A percentile compares a stretch with the other conserved stretches of the same genome.
phyloP scores from a whole-genome alignment of 192 early-diverging fungal genomes.

The Gonapodya prolifera region DNA sequence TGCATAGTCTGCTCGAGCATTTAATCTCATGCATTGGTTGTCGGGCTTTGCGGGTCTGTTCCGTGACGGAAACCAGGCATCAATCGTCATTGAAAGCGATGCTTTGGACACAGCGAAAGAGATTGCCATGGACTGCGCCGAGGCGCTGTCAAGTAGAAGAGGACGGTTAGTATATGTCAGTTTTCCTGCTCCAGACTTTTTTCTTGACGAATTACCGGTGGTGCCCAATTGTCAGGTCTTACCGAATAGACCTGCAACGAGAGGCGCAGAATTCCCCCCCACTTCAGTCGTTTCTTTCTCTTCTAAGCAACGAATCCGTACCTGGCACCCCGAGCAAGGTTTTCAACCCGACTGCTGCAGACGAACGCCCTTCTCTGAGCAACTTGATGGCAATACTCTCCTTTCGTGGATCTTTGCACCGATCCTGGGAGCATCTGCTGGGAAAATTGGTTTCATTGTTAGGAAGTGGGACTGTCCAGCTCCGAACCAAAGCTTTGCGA shows the following conservation, averaged over 20 bases:
- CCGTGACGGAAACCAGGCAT: not conserved
- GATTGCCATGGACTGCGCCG: not conserved
- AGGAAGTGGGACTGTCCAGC: not conserved
- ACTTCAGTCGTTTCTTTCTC: not conserved
- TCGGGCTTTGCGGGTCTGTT: not conserved
- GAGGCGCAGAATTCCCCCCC: not conserved
- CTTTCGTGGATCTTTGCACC: not conserved
- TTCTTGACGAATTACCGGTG: not conserved
- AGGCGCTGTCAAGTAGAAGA: not conserved
- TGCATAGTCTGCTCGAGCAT: not conserved
- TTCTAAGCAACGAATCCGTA: not conserved
- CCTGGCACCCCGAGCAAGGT: not conserved
- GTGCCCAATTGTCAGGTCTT: not conserved
- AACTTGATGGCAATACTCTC: not conserved
- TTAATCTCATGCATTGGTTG: not conserved
- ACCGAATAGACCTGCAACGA: not conserved
- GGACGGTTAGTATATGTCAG: not conserved
- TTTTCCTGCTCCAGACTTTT: not conserved
- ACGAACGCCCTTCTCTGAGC: not conserved
- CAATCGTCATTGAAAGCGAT: not conserved
- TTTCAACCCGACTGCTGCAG: not conserved
- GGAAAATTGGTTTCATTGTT: not conserved
- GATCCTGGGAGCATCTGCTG: not conserved
- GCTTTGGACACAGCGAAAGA: not conserved
- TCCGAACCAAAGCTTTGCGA: not conserved